These are phyloP conservation scores for Sugiyamaella xylanicola DNA, from an alignment of 1,139 yeast genomes.

Conservation along the genomic window DNA sequence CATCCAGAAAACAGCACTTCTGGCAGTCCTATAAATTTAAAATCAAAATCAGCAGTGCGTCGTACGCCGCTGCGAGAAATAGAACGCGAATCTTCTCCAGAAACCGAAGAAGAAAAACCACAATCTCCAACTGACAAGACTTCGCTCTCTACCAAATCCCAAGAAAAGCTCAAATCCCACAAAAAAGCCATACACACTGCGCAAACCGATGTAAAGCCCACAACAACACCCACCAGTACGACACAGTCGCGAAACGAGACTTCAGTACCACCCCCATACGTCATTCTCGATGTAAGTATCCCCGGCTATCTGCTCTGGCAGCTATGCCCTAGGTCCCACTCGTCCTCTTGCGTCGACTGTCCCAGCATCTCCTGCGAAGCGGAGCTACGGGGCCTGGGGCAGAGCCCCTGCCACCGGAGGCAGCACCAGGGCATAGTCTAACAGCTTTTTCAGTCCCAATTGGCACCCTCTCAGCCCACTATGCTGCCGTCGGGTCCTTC, in stretches of 20 bases:
- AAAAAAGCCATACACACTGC: background rate
- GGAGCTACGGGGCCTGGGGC: too few relatives aligned
- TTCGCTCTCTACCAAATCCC: background rate
- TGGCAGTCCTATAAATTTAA: constrained; percentile 12
- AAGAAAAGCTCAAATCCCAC: background rate
- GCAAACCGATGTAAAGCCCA: too few relatives aligned
- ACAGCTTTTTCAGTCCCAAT: constrained; percentile 16
- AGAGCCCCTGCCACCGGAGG: too few relatives aligned
- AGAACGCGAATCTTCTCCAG: constrained; percentile 1
- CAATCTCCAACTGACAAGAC: background rate
- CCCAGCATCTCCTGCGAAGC: too few relatives aligned
- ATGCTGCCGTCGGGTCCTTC: background rate
- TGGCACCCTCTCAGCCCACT: constrained; percentile 18
- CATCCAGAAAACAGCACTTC: constrained; percentile 14
- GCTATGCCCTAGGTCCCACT: too few relatives aligned
- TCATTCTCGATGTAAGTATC: constrained; percentile 18
- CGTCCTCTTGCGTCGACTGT: too few relatives aligned
- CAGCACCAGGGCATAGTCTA: too few relatives aligned
- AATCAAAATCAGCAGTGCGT: background rate
- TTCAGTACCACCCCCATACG: constrained; percentile 11
- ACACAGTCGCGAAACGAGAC: background rate
- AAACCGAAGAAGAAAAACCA: background rate
- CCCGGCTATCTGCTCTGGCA: background rate
- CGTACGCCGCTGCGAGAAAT: constrained; percentile 14
- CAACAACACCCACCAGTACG: background rate